Base-by-base conservation (phyloP, 495 filamentous ascomycete species). In the Arthonia radiata region DNA sequence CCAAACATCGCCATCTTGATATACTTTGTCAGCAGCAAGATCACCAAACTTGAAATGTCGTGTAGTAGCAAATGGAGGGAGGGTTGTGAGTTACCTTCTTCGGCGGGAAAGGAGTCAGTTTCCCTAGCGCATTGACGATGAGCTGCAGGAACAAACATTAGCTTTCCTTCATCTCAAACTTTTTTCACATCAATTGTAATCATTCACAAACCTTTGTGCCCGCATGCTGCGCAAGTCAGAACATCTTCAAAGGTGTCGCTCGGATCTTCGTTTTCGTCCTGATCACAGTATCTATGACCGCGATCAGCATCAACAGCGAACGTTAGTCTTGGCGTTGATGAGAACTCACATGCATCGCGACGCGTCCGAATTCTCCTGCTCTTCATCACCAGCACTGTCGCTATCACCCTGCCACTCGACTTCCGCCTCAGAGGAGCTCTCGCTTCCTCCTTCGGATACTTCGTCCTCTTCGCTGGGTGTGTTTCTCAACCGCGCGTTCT, bases 71-170 rank as follows among this genome's bases (percentile, higher is more conserved):
- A n/a, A n/a, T n/a, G n/a, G n/a, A n/a, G n/a, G 5, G 15, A 15
- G 21, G 15, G 8, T 26, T 26, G 11, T 16, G 23, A 50, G 56
- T 36, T 57, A 79, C 74, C 69, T 45, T 75, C 69, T 30, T 61
- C 59, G 31, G 67, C 53, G 26, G 58, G 57, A 38, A 89, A 54
- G 23, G 75, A 70, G 29, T 69, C 67, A 38, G 67, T 67, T 42
- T 71, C 66, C 36, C 79, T 70, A 32, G 82, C 86, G 50, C 83
- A 94, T 65, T 93, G 76, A 40, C 75, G 68, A 59, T 94, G 83
- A 31, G 83, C 83, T 80, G 50, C 46, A 52, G 37, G 40, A 38
- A 44, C 41, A 36, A 32, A 44, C 36, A 37, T 35, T 32, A 37
- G 31, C 32, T 49, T 40, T 48, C 44, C 42, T 29, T 43, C 41